These are phyloP conservation scores for Botryotinia calthae DNA, from an alignment of 2,329 filamentous ascomycete species.

Conservation along the genomic window DNA sequence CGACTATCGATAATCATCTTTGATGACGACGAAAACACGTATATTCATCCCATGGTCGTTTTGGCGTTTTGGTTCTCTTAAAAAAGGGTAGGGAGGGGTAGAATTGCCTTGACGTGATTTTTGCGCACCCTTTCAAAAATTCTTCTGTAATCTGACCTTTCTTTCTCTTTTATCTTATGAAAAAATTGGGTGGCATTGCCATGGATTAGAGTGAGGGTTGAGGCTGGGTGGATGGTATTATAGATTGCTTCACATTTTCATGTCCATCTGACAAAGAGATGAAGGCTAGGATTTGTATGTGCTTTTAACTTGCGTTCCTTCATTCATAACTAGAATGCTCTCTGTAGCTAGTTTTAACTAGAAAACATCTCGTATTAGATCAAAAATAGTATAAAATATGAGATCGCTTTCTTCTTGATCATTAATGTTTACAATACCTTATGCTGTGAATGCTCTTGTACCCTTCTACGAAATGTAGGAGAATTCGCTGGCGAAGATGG, in stretches of 20 bases:
- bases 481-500: neutral
- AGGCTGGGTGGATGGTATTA: constrained; percentile 15
- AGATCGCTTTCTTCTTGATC: neutral
- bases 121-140: constrained; percentile 24
- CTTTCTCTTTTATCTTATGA: constrained; percentile 22
- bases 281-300: constrained; percentile 17
- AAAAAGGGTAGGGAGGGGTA: constrained; percentile 30
- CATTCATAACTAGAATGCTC: constrained; percentile 13
- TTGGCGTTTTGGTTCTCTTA: constrained; percentile 34
- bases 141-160: constrained; percentile 30
- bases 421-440: too few species aligned
- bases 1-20: constrained; percentile 23
- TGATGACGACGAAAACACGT: constrained; percentile 22
- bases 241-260: constrained; percentile 21
- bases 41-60: constrained; percentile 36
- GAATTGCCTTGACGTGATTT: constrained; percentile 30
- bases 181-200: constrained; percentile 29
- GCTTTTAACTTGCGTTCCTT: constrained; percentile 1
- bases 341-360: constrained; percentile 8
- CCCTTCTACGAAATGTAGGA: neutral
- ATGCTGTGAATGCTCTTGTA: neutral
- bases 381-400: constrained; percentile 14
- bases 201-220: constrained; percentile 17
- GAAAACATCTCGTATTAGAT: constrained; percentile 13
- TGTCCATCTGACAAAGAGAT: constrained; percentile 1